Percentiles rank a stretch among this genome's conserved stretches.
phyloP scores from a whole-genome alignment of 106 monocot species.

The Apostasia ramifera region DNA sequence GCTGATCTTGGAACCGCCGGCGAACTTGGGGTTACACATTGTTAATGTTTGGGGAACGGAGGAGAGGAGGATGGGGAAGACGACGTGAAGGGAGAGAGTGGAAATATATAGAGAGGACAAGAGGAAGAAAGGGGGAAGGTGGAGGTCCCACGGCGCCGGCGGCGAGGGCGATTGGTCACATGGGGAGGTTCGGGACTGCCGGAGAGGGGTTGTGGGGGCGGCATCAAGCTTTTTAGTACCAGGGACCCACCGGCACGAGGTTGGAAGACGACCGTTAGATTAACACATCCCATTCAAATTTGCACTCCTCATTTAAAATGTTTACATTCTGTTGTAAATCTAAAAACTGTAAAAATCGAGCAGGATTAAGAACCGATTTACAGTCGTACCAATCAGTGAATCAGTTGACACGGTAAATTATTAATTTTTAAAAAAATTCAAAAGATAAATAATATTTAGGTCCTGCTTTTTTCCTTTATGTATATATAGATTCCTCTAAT shows the following conservation, averaged over 20 bases:
- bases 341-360: too few species aligned
- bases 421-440: too few species aligned
- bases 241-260: not conserved
- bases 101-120: constrained; percentile 9
- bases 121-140: constrained; percentile 1
- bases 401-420: too few species aligned
- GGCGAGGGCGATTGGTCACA: constrained; percentile 1
- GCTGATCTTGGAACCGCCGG: constrained; percentile 18
- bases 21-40: constrained; percentile 60
- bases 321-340: too few species aligned
- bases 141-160: constrained; percentile 7
- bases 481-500: too few species aligned
- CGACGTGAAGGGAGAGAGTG: constrained; percentile 4
- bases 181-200: constrained; percentile 6
- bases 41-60: not conserved
- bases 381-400: too few species aligned
- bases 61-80: constrained; percentile 2
- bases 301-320: too few species aligned
- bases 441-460: too few species aligned
- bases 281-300: too few species aligned
- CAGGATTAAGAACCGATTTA: too few species aligned
- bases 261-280: not conserved
- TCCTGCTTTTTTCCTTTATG: too few species aligned
- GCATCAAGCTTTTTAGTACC: not conserved
- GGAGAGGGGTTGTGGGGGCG: not conserved